Evolutionary conservation across 164 flowering plant genomes (phyloP).

Genomic region (Nymphaea colorata): DNA sequence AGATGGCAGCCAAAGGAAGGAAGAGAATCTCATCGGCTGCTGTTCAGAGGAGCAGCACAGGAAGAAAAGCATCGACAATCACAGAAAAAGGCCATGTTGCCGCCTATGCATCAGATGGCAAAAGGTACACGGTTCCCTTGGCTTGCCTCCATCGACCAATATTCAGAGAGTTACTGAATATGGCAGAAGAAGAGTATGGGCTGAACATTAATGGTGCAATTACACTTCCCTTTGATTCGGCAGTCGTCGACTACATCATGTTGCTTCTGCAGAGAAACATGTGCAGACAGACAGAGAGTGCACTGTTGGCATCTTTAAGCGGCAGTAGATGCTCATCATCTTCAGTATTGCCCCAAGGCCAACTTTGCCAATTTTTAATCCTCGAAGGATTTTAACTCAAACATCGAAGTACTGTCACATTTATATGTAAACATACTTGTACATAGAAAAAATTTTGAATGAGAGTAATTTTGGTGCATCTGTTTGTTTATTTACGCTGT

Average conservation of each 20-base stretch:
- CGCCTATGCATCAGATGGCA: constrained; percentile 4
- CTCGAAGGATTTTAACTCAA: not conserved
- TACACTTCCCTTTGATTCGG: constrained; percentile 7
- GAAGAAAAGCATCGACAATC: not conserved
- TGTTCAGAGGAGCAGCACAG: not conserved
- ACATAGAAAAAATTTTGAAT: too few relatives aligned
- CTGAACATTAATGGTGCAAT: constrained; percentile 1
- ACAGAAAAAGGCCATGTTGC: constrained; percentile 4
- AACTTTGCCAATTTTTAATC: not conserved
- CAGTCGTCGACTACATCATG: constrained; percentile 6
- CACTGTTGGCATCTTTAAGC: constrained; percentile 1
- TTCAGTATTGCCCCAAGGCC: not conserved
- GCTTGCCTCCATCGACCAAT: not conserved
- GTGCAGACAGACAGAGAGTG: constrained; percentile 1
- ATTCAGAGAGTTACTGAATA: constrained; percentile 7
- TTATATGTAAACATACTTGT: too few relatives aligned
- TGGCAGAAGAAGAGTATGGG: constrained; percentile 9
- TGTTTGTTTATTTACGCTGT: too few relatives aligned
- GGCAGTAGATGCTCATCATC: not conserved
- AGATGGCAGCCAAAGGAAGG: not conserved
- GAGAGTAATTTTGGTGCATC: too few relatives aligned
- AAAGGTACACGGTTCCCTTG: constrained; percentile 4
- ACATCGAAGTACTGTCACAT: too few relatives aligned
- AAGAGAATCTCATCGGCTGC: not conserved
- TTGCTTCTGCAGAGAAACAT: not conserved